Base-by-base conservation (phyloP, 164 flowering plant species). In the Magnolia officinalis region DNA sequence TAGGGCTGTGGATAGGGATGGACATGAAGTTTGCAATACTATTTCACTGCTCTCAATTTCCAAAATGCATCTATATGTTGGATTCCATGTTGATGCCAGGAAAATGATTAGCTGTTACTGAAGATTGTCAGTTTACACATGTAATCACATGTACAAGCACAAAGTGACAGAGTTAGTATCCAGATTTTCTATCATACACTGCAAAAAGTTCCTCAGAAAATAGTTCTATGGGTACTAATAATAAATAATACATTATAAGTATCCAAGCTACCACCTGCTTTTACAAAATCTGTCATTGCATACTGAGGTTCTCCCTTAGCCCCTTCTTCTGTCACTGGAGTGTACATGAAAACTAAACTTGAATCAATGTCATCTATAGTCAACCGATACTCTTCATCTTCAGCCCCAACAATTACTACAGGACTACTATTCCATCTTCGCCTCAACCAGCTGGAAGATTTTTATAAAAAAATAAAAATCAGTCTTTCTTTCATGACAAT, bases 291-390 rank as follows among this genome's bases (percentile, higher is more conserved):
- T n/a, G 98, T 96, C 79, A 94, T 90, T 78, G 96, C 92, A 85
- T 92, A 96, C 71, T 92, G 98, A 80, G 99, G 96, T 81, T 96
- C 98, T 65, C 99, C 99, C 88, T 90, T 94, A 80, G 89, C 88
- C 85, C 98, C 98, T 86, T 94, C 98, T 80, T 90, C 91, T 70
- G 98, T 94, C 24, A 96, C 97, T 19, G 99, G 99, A 51, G 98
- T 94, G 80, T 94, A 94, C 97, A 96, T 96, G 79, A 86, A 96
- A 75, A 96, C 97, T 87, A 96, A 87, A 86, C 98, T 92, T 50
- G 97, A 92, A 87, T 84, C 95, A 81, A 96, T 80, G 64, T 96
- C 99, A 82, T 96, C 95, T 55, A 91, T 70, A 0, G 92, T 87
- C 83, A 96, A 83, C 71, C 21, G 78, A 81, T 94, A 94, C 80